These are phyloP conservation scores for Irpex lacteus DNA, from an alignment of 1,284 basidiomycete genomes.

Conservation along the genomic window DNA sequence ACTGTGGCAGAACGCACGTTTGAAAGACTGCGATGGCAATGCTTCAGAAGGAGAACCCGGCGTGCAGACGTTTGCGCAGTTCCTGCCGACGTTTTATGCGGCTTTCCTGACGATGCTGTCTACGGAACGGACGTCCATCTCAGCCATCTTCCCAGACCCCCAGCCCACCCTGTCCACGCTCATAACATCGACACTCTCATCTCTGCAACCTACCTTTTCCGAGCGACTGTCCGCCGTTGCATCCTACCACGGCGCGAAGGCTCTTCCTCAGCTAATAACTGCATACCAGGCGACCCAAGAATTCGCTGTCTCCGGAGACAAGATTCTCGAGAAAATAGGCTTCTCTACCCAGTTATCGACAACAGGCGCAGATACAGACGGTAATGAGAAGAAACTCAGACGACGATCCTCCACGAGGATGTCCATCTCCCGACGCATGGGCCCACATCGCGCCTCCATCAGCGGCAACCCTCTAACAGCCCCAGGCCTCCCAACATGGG, in stretches of 20 bases:
- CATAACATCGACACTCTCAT: conserved; percentile 76
- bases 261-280: conserved; percentile 69
- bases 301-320: conserved; percentile 69
- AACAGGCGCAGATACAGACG: conserved; percentile 20
- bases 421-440: conserved; percentile 68
- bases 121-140: conserved; percentile 71
- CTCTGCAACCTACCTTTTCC: conserved; percentile 76
- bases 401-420: conserved; percentile 60
- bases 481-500: conserved; percentile 58
- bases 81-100: conserved; percentile 73
- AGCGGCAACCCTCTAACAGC: conserved; percentile 16
- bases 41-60: conserved; percentile 22
- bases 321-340: conserved; percentile 73
- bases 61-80: conserved; percentile 47
- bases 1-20: conserved; percentile 60
- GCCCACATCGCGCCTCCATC: conserved; percentile 36
- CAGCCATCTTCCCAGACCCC: conserved; percentile 81
- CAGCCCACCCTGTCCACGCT: conserved; percentile 72
- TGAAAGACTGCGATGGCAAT: conserved; percentile 46
- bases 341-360: conserved; percentile 35
- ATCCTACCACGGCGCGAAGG: conserved; percentile 58
- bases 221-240: conserved; percentile 71
- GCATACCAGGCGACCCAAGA: conserved; percentile 77
- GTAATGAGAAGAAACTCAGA: conserved; percentile 23
- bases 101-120: conserved; percentile 66